Percentiles rank a stretch among this genome's conserved stretches.
phyloP scores from a whole-genome alignment of 2,329 filamentous ascomycete species.

The Xylaria multiplex region DNA sequence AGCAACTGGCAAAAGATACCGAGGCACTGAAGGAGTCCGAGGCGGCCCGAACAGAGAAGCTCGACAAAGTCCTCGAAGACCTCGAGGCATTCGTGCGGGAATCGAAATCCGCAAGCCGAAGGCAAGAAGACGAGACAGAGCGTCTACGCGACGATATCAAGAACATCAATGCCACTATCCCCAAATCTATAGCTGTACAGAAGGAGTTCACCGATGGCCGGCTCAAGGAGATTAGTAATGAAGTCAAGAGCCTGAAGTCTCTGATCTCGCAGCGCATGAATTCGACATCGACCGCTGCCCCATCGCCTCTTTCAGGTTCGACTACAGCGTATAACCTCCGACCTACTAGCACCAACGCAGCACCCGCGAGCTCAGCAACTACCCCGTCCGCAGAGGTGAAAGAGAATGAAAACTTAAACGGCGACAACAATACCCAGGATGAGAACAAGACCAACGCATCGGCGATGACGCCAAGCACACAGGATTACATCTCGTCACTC shows the following conservation, averaged over 20 bases:
- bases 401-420: conserved; percentile 41
- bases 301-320: conserved; percentile 20
- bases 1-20: conserved; percentile 92
- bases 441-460: conserved; percentile 40
- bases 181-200: conserved; percentile 87
- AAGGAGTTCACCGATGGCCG: conserved; percentile 84
- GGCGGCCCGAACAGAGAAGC: conserved; percentile 80
- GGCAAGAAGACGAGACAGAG: conserved; percentile 87
- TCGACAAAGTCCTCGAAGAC: conserved; percentile 83
- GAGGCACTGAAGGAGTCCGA: conserved; percentile 87
- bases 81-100: conserved; percentile 85
- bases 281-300: conserved; percentile 34
- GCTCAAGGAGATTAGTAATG: conserved; percentile 83
- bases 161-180: conserved; percentile 83
- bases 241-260: conserved; percentile 92
- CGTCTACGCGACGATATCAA: conserved; percentile 88
- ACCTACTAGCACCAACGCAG: conserved; percentile 34
- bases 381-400: conserved; percentile 42
- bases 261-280: conserved; percentile 75
- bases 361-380: conserved; percentile 35
- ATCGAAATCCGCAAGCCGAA: conserved; percentile 81
- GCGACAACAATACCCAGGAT: conserved; percentile 38
- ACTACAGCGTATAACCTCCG: conserved; percentile 31
- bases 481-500: conserved; percentile 51
- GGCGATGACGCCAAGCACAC: conserved; percentile 43